Evolutionary conservation across 108 stramenopile genomes (phyloP).

Genomic region (Nitzschia inconspicua): DNA sequence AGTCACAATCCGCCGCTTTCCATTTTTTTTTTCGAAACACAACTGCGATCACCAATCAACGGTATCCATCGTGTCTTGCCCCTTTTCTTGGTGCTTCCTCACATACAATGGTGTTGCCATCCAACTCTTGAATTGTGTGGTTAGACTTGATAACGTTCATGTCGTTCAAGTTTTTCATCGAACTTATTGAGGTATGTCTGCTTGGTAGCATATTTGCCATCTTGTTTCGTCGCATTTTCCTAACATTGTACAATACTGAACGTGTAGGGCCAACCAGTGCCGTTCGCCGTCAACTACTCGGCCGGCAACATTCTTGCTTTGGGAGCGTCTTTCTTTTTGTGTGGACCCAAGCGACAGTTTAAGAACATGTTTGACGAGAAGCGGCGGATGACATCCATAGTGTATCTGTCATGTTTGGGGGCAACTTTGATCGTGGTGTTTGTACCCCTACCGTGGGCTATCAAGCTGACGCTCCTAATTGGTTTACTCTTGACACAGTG

Average conservation of each 20-base stretch:
- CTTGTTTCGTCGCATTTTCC: no score
- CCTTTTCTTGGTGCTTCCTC: not conserved
- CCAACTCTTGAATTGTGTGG: not conserved
- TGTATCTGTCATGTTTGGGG: slow-evolving; percentile 62
- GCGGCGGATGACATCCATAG: slow-evolving; percentile 47
- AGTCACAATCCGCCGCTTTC: slow-evolving; percentile 18
- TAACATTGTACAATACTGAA: no score
- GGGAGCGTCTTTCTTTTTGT: slow-evolving; percentile 44
- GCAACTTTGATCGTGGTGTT: slow-evolving; percentile 67
- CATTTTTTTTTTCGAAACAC: not conserved
- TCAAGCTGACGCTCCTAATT: slow-evolving; percentile 57
- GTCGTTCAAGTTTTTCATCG: slow-evolving; percentile 74
- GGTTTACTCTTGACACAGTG: slow-evolving; percentile 60
- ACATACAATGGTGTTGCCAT: not conserved
- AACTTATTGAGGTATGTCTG: slow-evolving; percentile 72
- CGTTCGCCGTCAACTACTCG: slow-evolving; percentile 81
- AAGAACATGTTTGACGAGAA: slow-evolving; percentile 80
- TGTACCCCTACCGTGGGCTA: slow-evolving; percentile 46
- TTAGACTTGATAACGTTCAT: slow-evolving; percentile 76
- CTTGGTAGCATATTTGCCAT: no score
- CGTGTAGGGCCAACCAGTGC: no score
- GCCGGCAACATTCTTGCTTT: slow-evolving; percentile 44
- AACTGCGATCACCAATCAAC: not conserved
- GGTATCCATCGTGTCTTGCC: not conserved
- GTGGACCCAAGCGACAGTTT: slow-evolving; percentile 65